Conservation (phyloP, 768 basidiomycete genomes). For the Rickenella mellea region DNA sequence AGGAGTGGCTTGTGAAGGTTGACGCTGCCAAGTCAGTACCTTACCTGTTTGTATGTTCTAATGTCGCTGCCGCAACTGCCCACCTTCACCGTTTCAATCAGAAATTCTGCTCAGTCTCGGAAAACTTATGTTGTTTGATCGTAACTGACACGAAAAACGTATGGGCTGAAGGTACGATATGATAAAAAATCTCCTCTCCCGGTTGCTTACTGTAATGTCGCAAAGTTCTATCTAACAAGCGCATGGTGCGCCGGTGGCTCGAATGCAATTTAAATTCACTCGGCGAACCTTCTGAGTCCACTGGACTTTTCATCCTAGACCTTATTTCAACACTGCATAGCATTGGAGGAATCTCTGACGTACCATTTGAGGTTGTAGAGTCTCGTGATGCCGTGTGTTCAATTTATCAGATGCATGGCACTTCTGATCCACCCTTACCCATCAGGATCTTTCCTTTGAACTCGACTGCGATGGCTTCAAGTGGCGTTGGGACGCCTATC, state of each 20-base stretch:
- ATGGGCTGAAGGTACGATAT: slow-evolving; percentile 59
- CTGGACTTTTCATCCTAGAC: slow-evolving; percentile 47
- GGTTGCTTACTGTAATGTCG: slow-evolving; percentile 1
- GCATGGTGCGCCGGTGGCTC: slow-evolving; percentile 65
- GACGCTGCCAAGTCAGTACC: slow-evolving; percentile 51
- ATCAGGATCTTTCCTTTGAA: slow-evolving; percentile 59
- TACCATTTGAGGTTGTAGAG: slow-evolving; percentile 49
- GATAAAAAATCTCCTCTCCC: neutral
- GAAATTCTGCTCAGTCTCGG: slow-evolving; percentile 55
- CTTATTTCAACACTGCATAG: slow-evolving; percentile 52
- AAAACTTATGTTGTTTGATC: slow-evolving; percentile 46
- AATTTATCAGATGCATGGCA: neutral
- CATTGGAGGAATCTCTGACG: slow-evolving; percentile 46
- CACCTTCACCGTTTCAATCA: slow-evolving; percentile 18
- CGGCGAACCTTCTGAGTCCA: slow-evolving; percentile 32
- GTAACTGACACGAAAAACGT: slow-evolving; percentile 67
- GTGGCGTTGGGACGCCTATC: slow-evolving; percentile 75
- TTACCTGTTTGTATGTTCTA: slow-evolving; percentile 60
- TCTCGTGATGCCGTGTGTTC: slow-evolving; percentile 49
- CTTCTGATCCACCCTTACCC: slow-evolving; percentile 7
- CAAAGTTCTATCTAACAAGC: slow-evolving; percentile 44
- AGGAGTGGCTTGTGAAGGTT: slow-evolving; percentile 69
- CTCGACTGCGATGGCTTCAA: slow-evolving; percentile 49
- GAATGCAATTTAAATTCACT: slow-evolving; percentile 35
- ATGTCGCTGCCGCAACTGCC: neutral